Evolutionary conservation across 306 rosid genomes (phyloP).

Genomic region (Prinsepia uniflora): DNA sequence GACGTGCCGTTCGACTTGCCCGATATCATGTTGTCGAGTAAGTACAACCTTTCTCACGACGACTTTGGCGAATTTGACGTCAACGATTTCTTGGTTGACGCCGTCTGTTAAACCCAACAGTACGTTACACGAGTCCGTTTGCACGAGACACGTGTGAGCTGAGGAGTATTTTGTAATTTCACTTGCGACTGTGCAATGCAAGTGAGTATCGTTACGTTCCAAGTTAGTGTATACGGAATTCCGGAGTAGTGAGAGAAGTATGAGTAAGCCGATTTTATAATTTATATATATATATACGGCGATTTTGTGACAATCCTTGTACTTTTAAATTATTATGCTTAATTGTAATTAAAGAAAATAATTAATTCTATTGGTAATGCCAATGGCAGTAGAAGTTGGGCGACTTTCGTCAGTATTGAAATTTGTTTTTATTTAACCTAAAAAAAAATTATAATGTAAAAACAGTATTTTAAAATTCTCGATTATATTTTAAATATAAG

Average conservation of each 20-base stretch:
- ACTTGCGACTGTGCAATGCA: neutral
- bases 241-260: neutral
- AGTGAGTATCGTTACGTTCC: conserved; percentile 7
- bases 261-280: conserved; percentile 8
- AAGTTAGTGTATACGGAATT: conserved; percentile 16
- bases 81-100: conserved; percentile 47
- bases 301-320: conserved; percentile 17
- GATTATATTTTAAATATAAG: too few species aligned
- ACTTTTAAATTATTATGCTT: neutral
- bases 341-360: conserved; percentile 18
- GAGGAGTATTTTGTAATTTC: conserved; percentile 31
- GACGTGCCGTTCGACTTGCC: conserved; percentile 45
- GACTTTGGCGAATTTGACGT: conserved; percentile 73
- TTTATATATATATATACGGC: conserved; percentile 24
- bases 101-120: conserved; percentile 28
- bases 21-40: conserved; percentile 37
- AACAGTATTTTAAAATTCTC: too few species aligned
- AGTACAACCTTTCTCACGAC: conserved; percentile 37
- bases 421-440: too few species aligned
- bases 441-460: too few species aligned
- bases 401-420: neutral
- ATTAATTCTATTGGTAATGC: neutral
- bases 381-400: neutral
- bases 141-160: neutral
- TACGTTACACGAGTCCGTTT: neutral